phyloP scores from a whole-genome alignment of 768 basidiomycete genomes.

The Boletus patriciae region DNA sequence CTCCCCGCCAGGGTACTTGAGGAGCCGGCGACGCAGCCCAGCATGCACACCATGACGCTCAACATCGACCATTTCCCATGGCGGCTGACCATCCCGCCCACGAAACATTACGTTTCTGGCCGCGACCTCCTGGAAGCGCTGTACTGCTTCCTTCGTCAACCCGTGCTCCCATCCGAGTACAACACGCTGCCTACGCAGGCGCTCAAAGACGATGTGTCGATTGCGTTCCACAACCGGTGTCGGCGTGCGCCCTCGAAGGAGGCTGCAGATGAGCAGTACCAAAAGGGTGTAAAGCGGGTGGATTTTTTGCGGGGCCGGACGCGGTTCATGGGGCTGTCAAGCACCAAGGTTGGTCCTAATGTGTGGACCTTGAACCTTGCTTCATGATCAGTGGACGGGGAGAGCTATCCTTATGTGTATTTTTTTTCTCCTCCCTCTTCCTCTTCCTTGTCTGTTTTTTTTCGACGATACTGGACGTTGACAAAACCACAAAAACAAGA shows the following conservation, averaged over 20 bases:
- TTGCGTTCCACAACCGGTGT: slow-evolving; percentile 46
- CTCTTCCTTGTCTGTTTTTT: background rate
- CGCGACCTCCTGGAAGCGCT: slow-evolving; percentile 50
- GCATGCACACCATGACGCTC: slow-evolving; percentile 31
- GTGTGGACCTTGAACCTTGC: slow-evolving; percentile 36
- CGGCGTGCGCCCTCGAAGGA: slow-evolving; percentile 32
- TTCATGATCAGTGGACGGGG: slow-evolving; percentile 11
- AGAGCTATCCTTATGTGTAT: slow-evolving; percentile 29
- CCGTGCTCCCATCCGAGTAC: slow-evolving; percentile 44
- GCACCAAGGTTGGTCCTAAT: slow-evolving; percentile 37
- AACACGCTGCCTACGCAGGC: slow-evolving; percentile 32
- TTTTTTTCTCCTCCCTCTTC: background rate
- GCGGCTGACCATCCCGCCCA: slow-evolving; percentile 32
- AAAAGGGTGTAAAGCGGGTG: slow-evolving; percentile 51
- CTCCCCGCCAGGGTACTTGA: slow-evolving; percentile 26
- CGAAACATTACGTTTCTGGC: slow-evolving; percentile 37
- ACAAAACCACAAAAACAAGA: slow-evolving; percentile 20
- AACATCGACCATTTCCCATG: slow-evolving; percentile 35
- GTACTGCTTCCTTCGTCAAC: slow-evolving; percentile 43
- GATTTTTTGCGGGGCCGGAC: slow-evolving; percentile 50
- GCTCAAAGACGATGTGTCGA: slow-evolving; percentile 37
- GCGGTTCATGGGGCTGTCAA: slow-evolving; percentile 49
- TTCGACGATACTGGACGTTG: slow-evolving; percentile 8
- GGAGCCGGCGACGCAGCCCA: slow-evolving; percentile 34
- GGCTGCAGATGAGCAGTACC: slow-evolving; percentile 39